A percentile compares a stretch with the other conserved stretches of the same genome.
Conservation (phyloP, 441 rosid species). For the Eruca vesicaria region DNA sequence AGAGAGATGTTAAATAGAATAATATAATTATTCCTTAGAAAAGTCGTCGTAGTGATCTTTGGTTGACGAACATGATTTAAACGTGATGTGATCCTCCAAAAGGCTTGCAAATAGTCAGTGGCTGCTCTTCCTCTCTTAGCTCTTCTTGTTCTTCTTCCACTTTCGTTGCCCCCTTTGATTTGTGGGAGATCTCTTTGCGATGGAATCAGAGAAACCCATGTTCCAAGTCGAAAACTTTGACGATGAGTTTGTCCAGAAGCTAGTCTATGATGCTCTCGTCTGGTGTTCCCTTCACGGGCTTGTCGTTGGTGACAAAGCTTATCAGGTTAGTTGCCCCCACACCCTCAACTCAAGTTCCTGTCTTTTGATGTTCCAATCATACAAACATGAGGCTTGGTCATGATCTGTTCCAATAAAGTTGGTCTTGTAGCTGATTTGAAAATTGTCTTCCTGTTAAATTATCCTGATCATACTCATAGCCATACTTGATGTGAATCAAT, state of each 20-base stretch:
- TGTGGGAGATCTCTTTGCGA: slow-evolving; percentile 41
- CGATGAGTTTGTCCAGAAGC: slow-evolving; percentile 59
- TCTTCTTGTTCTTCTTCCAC: slow-evolving; percentile 11
- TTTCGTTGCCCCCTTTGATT: slow-evolving; percentile 35
- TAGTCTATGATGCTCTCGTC: slow-evolving; percentile 89
- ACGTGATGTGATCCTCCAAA: slow-evolving; percentile 6
- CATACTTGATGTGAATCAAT: not conserved
- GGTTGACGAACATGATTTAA: slow-evolving; percentile 4
- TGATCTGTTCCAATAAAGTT: not conserved
- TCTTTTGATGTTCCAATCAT: not conserved
- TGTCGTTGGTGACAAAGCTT: slow-evolving; percentile 77
- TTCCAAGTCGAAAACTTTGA: slow-evolving; percentile 52
- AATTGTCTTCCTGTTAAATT: not conserved
- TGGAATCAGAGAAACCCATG: slow-evolving; percentile 49
- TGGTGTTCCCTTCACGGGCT: slow-evolving; percentile 97
- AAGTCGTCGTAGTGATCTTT: slow-evolving; percentile 2
- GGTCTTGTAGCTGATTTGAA: not conserved
- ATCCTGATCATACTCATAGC: not conserved
- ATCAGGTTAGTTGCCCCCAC: slow-evolving; percentile 44
- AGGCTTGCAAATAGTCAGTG: slow-evolving; percentile 48
- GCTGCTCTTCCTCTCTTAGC: slow-evolving; percentile 42
- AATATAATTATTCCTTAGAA: not conserved
- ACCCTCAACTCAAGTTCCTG: not conserved
- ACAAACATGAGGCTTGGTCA: not conserved
- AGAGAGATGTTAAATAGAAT: not conserved